phyloP scores from a whole-genome alignment of 768 basidiomycete species.

The Termitomyces sp. region DNA sequence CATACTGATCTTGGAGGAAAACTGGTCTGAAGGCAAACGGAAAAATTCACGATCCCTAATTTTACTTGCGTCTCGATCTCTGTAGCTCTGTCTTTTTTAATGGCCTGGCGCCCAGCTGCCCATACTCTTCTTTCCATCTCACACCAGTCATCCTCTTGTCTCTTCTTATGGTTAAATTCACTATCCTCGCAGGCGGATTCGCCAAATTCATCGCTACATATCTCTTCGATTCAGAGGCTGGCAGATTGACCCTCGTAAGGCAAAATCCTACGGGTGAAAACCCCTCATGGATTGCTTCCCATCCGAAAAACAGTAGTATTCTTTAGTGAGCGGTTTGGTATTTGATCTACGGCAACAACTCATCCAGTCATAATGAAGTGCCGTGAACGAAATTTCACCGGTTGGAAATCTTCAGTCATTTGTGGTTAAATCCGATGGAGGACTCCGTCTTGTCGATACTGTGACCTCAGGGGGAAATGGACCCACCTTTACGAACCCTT shows the following conservation, averaged over 20 bases:
- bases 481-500: constrained; percentile 43
- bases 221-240: constrained; percentile 45
- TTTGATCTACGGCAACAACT: background rate
- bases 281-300: constrained; percentile 53
- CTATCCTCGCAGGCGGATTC: constrained; percentile 44
- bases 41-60: background rate
- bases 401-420: constrained; percentile 48
- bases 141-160: background rate
- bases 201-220: constrained; percentile 39
- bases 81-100: background rate
- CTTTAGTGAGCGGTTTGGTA: constrained; percentile 41
- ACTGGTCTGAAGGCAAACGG: background rate
- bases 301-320: constrained; percentile 48
- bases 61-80: background rate
- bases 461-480: constrained; percentile 40
- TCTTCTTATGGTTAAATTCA: constrained; percentile 38
- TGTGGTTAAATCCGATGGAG: constrained; percentile 34
- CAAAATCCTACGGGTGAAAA: constrained; percentile 41
- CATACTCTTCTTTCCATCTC: background rate
- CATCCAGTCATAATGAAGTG: constrained; percentile 25
- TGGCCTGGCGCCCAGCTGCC: background rate
- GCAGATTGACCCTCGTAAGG: constrained; percentile 36
- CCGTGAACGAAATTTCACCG: constrained; percentile 42
- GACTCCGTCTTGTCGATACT: constrained; percentile 33
- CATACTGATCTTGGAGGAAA: background rate